phyloP scores from a whole-genome alignment of 1,139 yeast genomes.

The Saccharomycopsis phalli region DNA sequence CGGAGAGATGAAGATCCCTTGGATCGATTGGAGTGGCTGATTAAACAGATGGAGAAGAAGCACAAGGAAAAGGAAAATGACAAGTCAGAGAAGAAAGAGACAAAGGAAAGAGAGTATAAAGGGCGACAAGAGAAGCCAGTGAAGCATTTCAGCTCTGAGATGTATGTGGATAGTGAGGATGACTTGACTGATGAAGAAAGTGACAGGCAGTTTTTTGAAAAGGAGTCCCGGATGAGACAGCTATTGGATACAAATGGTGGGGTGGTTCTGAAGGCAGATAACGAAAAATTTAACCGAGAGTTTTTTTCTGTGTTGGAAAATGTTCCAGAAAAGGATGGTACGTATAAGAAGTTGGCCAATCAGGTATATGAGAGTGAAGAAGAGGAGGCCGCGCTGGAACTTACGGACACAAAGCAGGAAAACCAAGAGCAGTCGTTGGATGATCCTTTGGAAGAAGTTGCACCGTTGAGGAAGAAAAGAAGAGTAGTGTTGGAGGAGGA shows the following conservation, averaged over 20 bases:
- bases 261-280: conserved; percentile 26
- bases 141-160: conserved; percentile 32
- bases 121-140: not conserved
- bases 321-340: conserved; percentile 2
- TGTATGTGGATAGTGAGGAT: conserved; percentile 53
- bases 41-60: conserved; percentile 21
- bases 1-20: conserved; percentile 6
- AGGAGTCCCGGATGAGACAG: conserved; percentile 47
- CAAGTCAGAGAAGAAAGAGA: conserved; percentile 14
- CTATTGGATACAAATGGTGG: conserved; percentile 28
- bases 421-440: conserved; percentile 5
- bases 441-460: too few relatives aligned
- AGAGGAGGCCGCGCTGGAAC: conserved; percentile 6
- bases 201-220: conserved; percentile 44
- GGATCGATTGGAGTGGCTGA: conserved; percentile 21
- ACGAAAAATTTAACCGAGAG: conserved; percentile 23
- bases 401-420: conserved; percentile 8
- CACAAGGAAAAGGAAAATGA: conserved; percentile 1
- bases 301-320: conserved; percentile 15
- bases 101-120: not conserved
- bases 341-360: conserved; percentile 7
- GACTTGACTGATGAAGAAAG: conserved; percentile 58
- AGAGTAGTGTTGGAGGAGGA: conserved; percentile 7
- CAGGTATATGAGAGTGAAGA: conserved; percentile 17
- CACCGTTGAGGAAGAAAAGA: conserved; percentile 4